phyloP scores from a whole-genome alignment of 805 yeast genomes.

The Candida dendrica region DNA sequence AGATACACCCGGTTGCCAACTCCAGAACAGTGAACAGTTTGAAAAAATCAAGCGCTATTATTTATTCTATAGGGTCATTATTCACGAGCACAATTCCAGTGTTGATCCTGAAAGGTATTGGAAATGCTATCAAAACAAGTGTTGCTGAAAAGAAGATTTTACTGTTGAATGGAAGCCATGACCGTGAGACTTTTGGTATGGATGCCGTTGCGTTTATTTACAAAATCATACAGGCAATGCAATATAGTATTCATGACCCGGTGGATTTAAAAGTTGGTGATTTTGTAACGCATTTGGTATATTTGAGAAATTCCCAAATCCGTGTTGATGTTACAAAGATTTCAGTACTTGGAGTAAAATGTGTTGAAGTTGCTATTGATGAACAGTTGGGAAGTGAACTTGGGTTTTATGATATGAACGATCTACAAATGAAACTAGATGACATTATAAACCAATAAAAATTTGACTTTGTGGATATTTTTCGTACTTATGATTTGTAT shows the following conservation, averaged over 20 bases:
- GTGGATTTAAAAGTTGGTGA: slow-evolving; percentile 28
- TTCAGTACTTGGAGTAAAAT: slow-evolving; percentile 35
- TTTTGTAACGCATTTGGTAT: slow-evolving; percentile 59
- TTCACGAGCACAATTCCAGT: slow-evolving; percentile 86
- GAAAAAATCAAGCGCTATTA: slow-evolving; percentile 42
- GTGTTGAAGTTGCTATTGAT: slow-evolving; percentile 33
- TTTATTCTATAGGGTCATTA: slow-evolving; percentile 81
- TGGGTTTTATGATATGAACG: slow-evolving; percentile 32
- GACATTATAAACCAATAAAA: not conserved
- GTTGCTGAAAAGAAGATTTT: slow-evolving; percentile 42
- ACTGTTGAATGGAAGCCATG: slow-evolving; percentile 65
- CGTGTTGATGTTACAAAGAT: slow-evolving; percentile 37
- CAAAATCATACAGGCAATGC: slow-evolving; percentile 47
- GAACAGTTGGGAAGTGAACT: slow-evolving; percentile 15
- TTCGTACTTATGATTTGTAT: slow-evolving; percentile 14
- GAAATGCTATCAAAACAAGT: slow-evolving; percentile 42
- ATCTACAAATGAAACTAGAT: slow-evolving; percentile 27
- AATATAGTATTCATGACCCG: slow-evolving; percentile 34
- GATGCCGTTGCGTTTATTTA: slow-evolving; percentile 51
- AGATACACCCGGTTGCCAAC: slow-evolving; percentile 70
- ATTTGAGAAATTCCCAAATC: slow-evolving; percentile 44
- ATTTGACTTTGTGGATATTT: no score
- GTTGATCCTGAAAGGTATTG: slow-evolving; percentile 64
- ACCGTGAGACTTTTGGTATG: slow-evolving; percentile 74
- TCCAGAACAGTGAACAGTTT: slow-evolving; percentile 49